Evolutionary conservation across 495 filamentous ascomycete genomes (phyloP), one percentile per base, ranked within the genome.

Genomic region (Aspergillus campestris): DNA sequence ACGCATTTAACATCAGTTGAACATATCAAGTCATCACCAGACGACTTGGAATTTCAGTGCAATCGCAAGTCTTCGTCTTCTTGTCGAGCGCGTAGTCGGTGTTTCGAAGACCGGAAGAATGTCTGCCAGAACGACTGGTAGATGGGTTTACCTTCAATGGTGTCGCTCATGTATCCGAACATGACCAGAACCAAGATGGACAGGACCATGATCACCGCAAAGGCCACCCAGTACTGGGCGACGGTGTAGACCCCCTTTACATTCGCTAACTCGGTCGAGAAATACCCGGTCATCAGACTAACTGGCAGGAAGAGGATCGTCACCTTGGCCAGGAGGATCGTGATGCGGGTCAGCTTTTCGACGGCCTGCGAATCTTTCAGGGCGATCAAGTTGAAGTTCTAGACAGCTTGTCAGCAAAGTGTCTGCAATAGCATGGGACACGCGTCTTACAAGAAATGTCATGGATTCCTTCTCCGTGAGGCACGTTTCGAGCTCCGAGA

Each of bases 301-400:
- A 94, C 81, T 3, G 88, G 88, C 36, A 94, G 67, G 65, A 94
- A 94, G 36, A 94, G 68, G 39, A 94, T 87, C 9, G 83, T 87
- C 36, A 85, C 79, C 57, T 91, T 91, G 24, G 84, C 86, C 10
- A 94, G 67, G n/a, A 92, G 66, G 33, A 89, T 86, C 0, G 88
- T 89, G 48, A 86, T 82, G 28, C 86, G 72, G 0, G 86, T 90
- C 15, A 94, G 72, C 28, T 81, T 77, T 40, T 90, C 87, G 6
- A 89, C 84, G 2, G 82, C 79, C 44, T 83, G 74, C 3, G 85
- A 87, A 65, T 94, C 84, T 55, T 87, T 87, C 55, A 91, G 81
- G 9, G 87, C 82, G 44, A 87, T 89, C 53, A 94, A 73, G 65
- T 89, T 91, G 74, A 92, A 94, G 61, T 88, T 88, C 84, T 88